A percentile compares a stretch with the other conserved stretches of the same genome.
Conservation (phyloP, 2,329 filamentous ascomycete genomes). For the Alternaria sp. region DNA sequence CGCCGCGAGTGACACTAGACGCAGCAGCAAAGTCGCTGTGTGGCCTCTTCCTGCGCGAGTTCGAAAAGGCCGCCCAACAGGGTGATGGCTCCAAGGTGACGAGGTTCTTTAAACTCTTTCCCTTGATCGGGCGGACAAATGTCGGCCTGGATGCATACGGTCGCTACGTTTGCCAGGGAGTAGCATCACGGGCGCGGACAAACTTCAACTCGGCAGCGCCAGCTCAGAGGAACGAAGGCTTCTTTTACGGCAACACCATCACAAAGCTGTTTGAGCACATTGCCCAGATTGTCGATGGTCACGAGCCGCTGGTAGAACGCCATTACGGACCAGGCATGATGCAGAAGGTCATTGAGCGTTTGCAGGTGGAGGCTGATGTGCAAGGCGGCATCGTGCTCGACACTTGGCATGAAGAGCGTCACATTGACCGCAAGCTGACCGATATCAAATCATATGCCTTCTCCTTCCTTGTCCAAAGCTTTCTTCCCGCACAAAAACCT, state of each 20-base stretch:
- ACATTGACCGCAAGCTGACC: conserved; percentile 83
- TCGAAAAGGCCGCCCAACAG: conserved; percentile 87
- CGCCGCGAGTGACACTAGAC: conserved; percentile 85
- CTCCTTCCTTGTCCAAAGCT: conserved; percentile 95
- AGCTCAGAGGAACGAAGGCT: conserved; percentile 73
- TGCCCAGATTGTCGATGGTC: conserved; percentile 92
- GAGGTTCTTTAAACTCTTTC: conserved; percentile 97
- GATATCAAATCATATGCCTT: conserved; percentile 98
- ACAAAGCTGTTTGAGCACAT: conserved; percentile 97
- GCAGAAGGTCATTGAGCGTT: conserved; percentile 88
- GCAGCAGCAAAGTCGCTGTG: conserved; percentile 89
- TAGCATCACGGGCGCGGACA: conserved; percentile 80
- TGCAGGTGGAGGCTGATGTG: conserved; percentile 94
- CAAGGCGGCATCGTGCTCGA: conserved; percentile 96
- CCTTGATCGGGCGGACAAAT: conserved; percentile 86
- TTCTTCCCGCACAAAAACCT: conserved; percentile 75
- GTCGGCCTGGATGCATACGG: conserved; percentile 95
- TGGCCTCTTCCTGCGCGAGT: conserved; percentile 89
- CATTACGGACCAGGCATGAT: conserved; percentile 95
- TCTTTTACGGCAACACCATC: conserved; percentile 90
- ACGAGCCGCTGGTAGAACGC: conserved; percentile 87
- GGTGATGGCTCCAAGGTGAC: conserved; percentile 91
- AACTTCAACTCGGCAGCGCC: conserved; percentile 76
- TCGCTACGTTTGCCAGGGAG: conserved; percentile 93
- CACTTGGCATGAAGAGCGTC: conserved; percentile 91